These are phyloP conservation scores for Apiospora rasikravindrae DNA, from an alignment of 2,329 filamentous ascomycete genomes.

Conservation along the genomic window DNA sequence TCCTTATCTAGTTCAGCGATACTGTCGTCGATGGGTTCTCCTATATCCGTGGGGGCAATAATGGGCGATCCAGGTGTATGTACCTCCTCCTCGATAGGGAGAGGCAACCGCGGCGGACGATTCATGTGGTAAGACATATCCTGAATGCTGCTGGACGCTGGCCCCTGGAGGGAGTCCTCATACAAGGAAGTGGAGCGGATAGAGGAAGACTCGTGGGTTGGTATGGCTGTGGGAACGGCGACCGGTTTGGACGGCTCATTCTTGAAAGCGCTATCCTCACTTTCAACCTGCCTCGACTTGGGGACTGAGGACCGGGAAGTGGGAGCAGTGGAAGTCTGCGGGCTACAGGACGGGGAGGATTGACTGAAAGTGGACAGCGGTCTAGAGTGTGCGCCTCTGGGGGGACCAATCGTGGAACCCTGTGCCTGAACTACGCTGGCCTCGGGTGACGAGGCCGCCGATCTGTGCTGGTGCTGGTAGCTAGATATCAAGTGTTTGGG, in stretches of 20 bases:
- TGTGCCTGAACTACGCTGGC: constrained; percentile 65
- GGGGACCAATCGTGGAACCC: constrained; percentile 55
- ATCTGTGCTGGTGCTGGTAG: constrained; percentile 54
- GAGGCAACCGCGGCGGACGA: constrained; percentile 84
- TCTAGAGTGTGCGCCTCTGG: constrained; percentile 53
- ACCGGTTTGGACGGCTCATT: constrained; percentile 60
- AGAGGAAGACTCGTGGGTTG: constrained; percentile 32
- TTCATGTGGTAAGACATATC: constrained; percentile 65
- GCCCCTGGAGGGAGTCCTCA: constrained; percentile 47
- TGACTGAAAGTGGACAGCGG: constrained; percentile 49
- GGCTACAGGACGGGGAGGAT: constrained; percentile 46
- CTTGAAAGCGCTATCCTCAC: constrained; percentile 30
- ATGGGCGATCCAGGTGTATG: constrained; percentile 91
- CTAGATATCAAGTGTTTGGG: constrained; percentile 60
- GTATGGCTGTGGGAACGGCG: constrained; percentile 53
- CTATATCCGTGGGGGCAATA: constrained; percentile 69
- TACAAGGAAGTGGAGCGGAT: constrained; percentile 42
- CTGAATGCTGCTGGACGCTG: constrained; percentile 63
- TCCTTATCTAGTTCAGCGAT: constrained; percentile 54
- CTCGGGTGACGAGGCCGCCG: constrained; percentile 62
- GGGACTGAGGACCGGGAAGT: constrained; percentile 31
- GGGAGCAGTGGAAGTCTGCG: constrained; percentile 39
- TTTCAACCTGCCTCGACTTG: constrained; percentile 42
- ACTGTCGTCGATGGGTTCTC: constrained; percentile 55
- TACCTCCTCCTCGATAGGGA: constrained; percentile 91